These are phyloP conservation scores for Arthroderma sp. DNA, from an alignment of 2,329 filamentous ascomycete species.

Conservation along the genomic window DNA sequence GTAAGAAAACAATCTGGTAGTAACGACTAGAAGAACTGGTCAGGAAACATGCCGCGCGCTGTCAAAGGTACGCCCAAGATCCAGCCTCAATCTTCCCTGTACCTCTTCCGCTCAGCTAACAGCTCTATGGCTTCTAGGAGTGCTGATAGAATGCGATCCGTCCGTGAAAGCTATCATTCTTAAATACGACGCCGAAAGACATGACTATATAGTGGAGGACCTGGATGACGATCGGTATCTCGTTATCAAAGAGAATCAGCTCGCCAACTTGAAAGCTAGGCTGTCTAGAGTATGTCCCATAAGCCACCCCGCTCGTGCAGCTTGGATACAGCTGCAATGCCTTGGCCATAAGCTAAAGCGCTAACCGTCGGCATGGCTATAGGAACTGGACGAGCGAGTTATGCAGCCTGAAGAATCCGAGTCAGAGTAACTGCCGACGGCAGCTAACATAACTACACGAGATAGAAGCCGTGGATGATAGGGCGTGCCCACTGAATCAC, in stretches of 20 bases:
- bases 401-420: constrained; percentile 35
- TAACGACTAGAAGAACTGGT: too few species aligned
- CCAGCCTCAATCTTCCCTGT: background rate
- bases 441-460: too few species aligned
- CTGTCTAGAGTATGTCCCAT: constrained; percentile 26
- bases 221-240: constrained; percentile 33
- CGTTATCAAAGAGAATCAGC: constrained; percentile 35
- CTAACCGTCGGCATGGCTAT: background rate
- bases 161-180: constrained; percentile 38
- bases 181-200: constrained; percentile 34
- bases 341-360: too few species aligned
- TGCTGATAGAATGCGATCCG: constrained; percentile 36
- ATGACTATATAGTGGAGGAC: constrained; percentile 37
- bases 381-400: constrained; percentile 36
- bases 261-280: constrained; percentile 29
- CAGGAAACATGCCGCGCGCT: constrained; percentile 7
- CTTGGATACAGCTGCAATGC: background rate
- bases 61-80: constrained; percentile 6
- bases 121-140: constrained; percentile 20
- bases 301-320: background rate
- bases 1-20: too few species aligned
- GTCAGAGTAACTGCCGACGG: constrained; percentile 18
- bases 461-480: too few species aligned
- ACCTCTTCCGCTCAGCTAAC: background rate
- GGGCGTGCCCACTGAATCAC: too few species aligned